Percentiles rank a stretch among this genome's conserved stretches.
Evolutionary conservation across 2,329 filamentous ascomycete genomes (phyloP).

Genomic region (Pestalotiopsis sp.): DNA sequence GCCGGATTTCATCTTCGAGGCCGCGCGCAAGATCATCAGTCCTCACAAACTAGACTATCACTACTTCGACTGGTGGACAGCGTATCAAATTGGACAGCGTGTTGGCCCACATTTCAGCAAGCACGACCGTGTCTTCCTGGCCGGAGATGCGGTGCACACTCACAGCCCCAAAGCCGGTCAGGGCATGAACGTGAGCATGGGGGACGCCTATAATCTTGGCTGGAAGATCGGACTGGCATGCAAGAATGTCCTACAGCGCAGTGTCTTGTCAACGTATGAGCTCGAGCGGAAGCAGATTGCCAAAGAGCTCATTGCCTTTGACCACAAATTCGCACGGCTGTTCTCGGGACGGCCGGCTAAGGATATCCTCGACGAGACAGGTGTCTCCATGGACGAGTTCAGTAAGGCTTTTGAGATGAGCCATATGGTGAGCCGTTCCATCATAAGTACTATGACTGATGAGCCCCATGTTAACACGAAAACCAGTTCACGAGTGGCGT

Average conservation of each 20-base stretch:
- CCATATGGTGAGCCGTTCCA: conserved; percentile 18
- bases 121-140: conserved; percentile 63
- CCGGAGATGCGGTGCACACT: conserved; percentile 60
- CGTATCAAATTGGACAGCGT: conserved; percentile 68
- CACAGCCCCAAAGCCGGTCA: conserved; percentile 54
- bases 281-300: conserved; percentile 54
- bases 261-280: conserved; percentile 42
- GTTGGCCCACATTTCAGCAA: conserved; percentile 58
- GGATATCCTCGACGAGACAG: conserved; percentile 55
- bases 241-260: conserved; percentile 30
- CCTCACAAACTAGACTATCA: conserved; percentile 68
- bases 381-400: conserved; percentile 58
- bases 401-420: conserved; percentile 23
- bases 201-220: conserved; percentile 50
- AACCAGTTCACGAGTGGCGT: conserved; percentile 21
- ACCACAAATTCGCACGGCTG: conserved; percentile 47
- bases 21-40: conserved; percentile 62
- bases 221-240: conserved; percentile 43
- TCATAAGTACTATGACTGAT: not conserved
- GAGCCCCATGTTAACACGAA: not conserved
- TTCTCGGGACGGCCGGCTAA: conserved; percentile 53
- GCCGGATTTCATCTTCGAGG: conserved; percentile 60
- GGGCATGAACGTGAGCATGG: conserved; percentile 64
- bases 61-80: conserved; percentile 61
- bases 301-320: conserved; percentile 58